phyloP scores from a whole-genome alignment of 345 rosid genomes.

The Salix brachista region DNA sequence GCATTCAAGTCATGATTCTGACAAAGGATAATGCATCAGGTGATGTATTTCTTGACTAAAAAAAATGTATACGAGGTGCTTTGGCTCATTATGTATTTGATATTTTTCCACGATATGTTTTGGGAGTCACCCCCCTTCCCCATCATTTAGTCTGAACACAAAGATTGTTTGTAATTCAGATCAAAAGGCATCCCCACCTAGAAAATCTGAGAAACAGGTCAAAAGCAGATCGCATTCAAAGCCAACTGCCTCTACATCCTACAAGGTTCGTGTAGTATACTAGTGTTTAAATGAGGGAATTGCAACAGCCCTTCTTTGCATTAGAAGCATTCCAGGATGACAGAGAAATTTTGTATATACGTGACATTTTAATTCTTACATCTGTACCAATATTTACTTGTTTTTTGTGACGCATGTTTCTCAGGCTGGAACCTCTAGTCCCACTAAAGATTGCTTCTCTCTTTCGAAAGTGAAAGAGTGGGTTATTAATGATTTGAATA shows the following conservation, averaged over 20 bases:
- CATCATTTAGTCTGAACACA: constrained; percentile 21
- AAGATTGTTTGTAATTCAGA: constrained; percentile 37
- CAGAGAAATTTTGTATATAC: neutral
- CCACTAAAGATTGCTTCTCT: constrained; percentile 34
- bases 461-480: constrained; percentile 60
- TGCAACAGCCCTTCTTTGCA: neutral
- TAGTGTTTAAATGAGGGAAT: neutral
- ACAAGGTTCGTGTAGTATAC: constrained; percentile 42
- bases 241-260: constrained; percentile 31
- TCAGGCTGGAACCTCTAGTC: constrained; percentile 40
- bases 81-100: neutral
- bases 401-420: constrained; percentile 16
- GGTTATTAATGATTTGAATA: constrained; percentile 64
- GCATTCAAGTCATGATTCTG: neutral
- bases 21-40: no score
- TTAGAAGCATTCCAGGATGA: neutral
- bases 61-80: neutral
- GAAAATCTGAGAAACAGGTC: constrained; percentile 39
- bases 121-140: no score
- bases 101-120: no score
- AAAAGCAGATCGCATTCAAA: constrained; percentile 43
- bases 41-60: neutral
- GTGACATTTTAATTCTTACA: neutral
- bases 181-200: constrained; percentile 32
- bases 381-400: neutral